phyloP scores from a whole-genome alignment of 176 grass and related monocot species.

The Bonia amplexicaulis region DNA sequence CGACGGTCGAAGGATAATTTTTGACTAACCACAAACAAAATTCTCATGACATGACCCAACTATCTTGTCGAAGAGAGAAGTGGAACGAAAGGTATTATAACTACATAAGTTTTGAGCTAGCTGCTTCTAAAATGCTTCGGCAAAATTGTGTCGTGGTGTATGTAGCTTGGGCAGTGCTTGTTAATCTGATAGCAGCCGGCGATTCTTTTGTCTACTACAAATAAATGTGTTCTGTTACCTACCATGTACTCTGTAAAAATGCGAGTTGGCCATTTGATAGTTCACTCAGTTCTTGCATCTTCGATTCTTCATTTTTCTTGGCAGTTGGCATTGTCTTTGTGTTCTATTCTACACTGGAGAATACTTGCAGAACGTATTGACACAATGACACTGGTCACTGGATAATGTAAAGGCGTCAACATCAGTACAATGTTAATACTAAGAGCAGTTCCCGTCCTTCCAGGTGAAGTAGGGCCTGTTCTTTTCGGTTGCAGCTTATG shows the following conservation, averaged over 20 bases:
- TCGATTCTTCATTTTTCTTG: not conserved
- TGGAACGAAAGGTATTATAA: constrained; percentile 29
- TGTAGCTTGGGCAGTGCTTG: constrained; percentile 38
- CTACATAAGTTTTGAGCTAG: constrained; percentile 13
- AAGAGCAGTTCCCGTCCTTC: not conserved
- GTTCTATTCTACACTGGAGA: not conserved
- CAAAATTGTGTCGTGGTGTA: constrained; percentile 42
- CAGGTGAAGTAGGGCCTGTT: not conserved
- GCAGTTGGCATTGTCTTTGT: not conserved
- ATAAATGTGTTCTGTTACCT: constrained; percentile 20
- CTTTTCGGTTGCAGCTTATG: too few relatives aligned
- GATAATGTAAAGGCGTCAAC: not conserved
- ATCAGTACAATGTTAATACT: not conserved
- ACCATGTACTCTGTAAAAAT: constrained; percentile 12
- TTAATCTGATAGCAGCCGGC: constrained; percentile 20
- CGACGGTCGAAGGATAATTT: constrained; percentile 83
- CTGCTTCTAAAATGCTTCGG: constrained; percentile 30
- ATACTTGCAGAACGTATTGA: not conserved
- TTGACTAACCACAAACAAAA: constrained; percentile 39
- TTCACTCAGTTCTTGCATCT: not conserved
- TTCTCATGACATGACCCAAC: constrained; percentile 5
- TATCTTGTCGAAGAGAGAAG: constrained; percentile 21
- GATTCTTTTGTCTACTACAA: constrained; percentile 47
- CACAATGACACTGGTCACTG: not conserved
- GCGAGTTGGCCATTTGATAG: constrained; percentile 10